Evolutionary conservation across 2,329 filamentous ascomycete genomes (phyloP).

Genomic region (Colletotrichum limetticola): DNA sequence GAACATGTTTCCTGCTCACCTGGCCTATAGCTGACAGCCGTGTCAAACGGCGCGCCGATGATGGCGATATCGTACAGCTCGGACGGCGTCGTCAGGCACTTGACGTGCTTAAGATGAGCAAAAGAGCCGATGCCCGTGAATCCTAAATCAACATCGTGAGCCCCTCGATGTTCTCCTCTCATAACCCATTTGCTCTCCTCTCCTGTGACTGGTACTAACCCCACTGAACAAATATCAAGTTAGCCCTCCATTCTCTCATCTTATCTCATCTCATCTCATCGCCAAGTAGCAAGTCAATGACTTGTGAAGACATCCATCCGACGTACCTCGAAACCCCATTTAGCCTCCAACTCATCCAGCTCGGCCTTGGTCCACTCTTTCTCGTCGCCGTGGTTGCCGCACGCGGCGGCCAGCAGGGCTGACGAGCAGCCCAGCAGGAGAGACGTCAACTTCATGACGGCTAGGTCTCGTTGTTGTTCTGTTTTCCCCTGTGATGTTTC

Average conservation of each 20-base stretch:
- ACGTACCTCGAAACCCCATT: slow-evolving; percentile 67
- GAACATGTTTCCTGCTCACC: slow-evolving; percentile 52
- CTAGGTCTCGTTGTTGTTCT: not conserved
- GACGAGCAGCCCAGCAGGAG: slow-evolving; percentile 32
- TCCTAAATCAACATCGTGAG: slow-evolving; percentile 54
- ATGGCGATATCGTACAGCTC: slow-evolving; percentile 77
- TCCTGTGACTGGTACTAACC: slow-evolving; percentile 20
- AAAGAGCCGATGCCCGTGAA: slow-evolving; percentile 82
- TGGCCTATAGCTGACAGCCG: slow-evolving; percentile 76
- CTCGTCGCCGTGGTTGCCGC: slow-evolving; percentile 46
- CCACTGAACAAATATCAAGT: slow-evolving; percentile 19
- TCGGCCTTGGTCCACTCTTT: slow-evolving; percentile 61
- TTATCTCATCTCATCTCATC: not conserved
- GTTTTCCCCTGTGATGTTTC: too few relatives aligned
- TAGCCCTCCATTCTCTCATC: not conserved
- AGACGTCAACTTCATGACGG: slow-evolving; percentile 29
- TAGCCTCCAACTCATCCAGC: slow-evolving; percentile 62
- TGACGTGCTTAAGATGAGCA: slow-evolving; percentile 75
- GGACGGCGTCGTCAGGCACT: slow-evolving; percentile 74
- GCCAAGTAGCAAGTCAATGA: too few relatives aligned
- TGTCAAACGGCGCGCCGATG: slow-evolving; percentile 80
- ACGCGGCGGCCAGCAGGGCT: slow-evolving; percentile 42
- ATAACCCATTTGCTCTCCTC: too few relatives aligned
- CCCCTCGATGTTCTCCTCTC: slow-evolving; percentile 36
- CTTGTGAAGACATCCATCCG: too few relatives aligned